Evolutionary conservation across 257 asterid genomes (phyloP).

Genomic region (Eucommia ulmoides): DNA sequence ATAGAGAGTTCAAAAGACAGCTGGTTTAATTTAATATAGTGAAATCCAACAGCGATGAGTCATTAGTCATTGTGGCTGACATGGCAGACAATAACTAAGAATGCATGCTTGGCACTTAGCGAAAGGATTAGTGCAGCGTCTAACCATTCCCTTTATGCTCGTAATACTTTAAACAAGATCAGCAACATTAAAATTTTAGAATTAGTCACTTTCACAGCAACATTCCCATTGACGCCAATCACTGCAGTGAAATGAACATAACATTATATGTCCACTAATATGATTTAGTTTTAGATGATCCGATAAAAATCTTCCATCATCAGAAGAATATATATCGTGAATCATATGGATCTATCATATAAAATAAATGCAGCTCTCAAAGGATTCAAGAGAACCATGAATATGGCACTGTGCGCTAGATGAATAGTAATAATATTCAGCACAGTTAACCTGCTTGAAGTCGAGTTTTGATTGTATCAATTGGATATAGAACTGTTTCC

Average conservation of each 20-base stretch:
- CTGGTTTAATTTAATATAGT: no score
- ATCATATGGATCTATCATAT: neutral
- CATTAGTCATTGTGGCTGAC: neutral
- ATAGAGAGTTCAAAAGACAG: neutral
- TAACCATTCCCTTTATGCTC: no score
- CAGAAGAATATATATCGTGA: neutral
- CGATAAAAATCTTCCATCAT: neutral
- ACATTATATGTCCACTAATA: neutral
- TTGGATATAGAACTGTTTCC: constrained; percentile 50
- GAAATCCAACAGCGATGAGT: no score
- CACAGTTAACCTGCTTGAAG: constrained; percentile 44
- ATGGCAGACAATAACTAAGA: neutral
- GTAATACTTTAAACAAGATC: no score
- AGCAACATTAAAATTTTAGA: no score
- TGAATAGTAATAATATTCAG: neutral
- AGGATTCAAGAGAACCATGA: neutral
- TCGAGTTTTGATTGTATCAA: constrained; percentile 68
- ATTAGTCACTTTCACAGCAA: no score
- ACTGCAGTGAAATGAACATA: neutral
- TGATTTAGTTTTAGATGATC: neutral
- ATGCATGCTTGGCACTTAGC: neutral
- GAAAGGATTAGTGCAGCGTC: neutral
- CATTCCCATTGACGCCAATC: no score
- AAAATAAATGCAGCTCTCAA: neutral
- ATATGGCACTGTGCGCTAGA: neutral